phyloP scores from a whole-genome alignment of 139 green algal genomes.

The Zygnema cylindricum region DNA sequence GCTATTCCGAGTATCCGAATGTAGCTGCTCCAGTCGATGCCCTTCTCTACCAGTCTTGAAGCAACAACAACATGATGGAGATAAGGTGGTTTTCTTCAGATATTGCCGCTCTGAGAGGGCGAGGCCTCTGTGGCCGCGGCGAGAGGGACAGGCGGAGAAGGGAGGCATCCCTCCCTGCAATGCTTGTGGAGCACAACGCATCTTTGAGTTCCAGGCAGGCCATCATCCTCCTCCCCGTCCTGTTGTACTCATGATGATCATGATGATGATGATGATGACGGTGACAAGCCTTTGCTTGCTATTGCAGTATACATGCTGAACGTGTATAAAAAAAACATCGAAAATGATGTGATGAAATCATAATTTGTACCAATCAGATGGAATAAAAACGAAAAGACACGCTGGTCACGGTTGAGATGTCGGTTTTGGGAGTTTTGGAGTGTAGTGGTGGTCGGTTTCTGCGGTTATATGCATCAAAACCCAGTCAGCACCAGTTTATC shows the following conservation, averaged over 20 bases:
- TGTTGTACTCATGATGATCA: not conserved
- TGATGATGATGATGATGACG: no score
- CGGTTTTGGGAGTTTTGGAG: no score
- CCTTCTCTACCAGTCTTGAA: not conserved
- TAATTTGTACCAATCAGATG: no score
- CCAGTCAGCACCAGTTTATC: no score
- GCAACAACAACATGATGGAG: not conserved
- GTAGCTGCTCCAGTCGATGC: not conserved
- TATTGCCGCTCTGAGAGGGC: conserved; percentile 8
- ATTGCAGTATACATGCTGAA: no score
- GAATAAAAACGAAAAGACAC: no score
- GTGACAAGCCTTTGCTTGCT: no score
- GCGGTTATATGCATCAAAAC: no score
- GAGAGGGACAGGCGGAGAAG: not conserved
- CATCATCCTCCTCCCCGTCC: not conserved
- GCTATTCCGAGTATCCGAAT: not conserved
- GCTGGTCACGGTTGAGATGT: no score
- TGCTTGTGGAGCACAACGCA: not conserved
- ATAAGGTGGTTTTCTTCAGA: not conserved
- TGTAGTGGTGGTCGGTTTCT: no score
- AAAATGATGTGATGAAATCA: no score
- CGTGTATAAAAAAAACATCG: no score
- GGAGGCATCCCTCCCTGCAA: not conserved
- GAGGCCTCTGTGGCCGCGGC: not conserved
- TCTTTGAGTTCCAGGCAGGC: conserved; percentile 5